Percentiles rank a stretch among this genome's conserved stretches.
Evolutionary conservation across 2,329 filamentous ascomycete species (phyloP).

Genomic region (Sordariomycetes sp.): DNA sequence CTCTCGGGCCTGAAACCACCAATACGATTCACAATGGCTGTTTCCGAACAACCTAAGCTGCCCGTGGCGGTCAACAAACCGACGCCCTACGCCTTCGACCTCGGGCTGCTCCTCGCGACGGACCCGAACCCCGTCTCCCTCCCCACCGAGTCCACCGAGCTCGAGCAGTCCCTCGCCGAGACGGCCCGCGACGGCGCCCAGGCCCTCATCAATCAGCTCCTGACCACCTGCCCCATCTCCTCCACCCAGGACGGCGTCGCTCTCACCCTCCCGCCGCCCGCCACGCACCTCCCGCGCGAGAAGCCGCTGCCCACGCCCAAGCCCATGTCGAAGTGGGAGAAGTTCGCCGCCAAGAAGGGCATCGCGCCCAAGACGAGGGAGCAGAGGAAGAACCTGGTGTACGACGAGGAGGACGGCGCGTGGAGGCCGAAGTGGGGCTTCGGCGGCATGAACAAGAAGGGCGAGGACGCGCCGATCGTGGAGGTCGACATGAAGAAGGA

Average conservation of each 20-base stretch:
- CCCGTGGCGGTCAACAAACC: constrained; percentile 66
- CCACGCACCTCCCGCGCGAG: constrained; percentile 72
- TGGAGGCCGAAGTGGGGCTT: constrained; percentile 96
- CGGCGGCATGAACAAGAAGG: constrained; percentile 78
- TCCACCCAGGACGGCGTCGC: constrained; percentile 62
- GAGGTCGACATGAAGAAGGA: constrained; percentile 78
- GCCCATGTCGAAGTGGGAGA: constrained; percentile 86
- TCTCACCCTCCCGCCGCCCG: constrained; percentile 61
- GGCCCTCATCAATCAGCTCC: constrained; percentile 84
- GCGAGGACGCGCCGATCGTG: constrained; percentile 77
- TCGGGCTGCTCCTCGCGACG: constrained; percentile 74
- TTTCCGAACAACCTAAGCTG: constrained; percentile 33
- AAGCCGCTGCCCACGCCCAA: constrained; percentile 80
- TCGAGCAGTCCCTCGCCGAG: constrained; percentile 59
- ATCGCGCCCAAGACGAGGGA: constrained; percentile 84
- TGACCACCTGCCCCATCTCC: constrained; percentile 74
- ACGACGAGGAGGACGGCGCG: constrained; percentile 73
- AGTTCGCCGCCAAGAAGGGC: constrained; percentile 93
- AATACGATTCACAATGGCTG: constrained; percentile 17
- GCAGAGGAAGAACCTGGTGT: constrained; percentile 62
- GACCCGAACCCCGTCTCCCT: constrained; percentile 75
- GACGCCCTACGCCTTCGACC: constrained; percentile 85
- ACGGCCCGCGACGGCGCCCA: constrained; percentile 85
- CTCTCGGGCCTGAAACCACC: neutral
- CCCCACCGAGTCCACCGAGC: constrained; percentile 20